Base-by-base conservation (phyloP, 1,139 yeast genomes). In the Sugiyamaella pinicola region DNA sequence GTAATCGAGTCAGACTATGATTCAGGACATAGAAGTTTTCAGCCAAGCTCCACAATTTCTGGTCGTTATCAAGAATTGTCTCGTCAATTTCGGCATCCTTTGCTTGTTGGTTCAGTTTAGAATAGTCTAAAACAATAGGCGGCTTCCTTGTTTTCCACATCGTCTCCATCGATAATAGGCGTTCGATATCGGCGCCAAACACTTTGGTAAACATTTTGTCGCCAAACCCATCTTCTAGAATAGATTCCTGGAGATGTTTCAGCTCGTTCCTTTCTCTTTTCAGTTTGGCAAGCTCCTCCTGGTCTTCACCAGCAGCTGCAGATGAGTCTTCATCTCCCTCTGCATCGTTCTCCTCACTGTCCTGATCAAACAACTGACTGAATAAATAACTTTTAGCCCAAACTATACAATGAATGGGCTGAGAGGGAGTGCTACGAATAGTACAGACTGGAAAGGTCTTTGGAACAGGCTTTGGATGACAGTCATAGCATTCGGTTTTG, bases 351-450 rank as follows among this genome's bases (percentile, higher is more conserved):
- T 54, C 65, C 28, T 59, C 72, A 12, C 67, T 69, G 10, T 68
- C 72, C 13, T 77, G 77, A 22, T 75, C 91, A 69, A 90, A 93
- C 51, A 95, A 74, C 66, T 90, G 96, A 37, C 81, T 77, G 65
- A 91, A 90, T 51, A 95, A 72, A 66, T 88, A 95, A 63, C 87
- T 89, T 65, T 95, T 95, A 12, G 98, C 96, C 99, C 99, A 95
- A 0, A 95, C 96, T 39, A 95, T 85, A 67, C 97, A 89, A 66
- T 95, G 99, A 8, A 93, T 85, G 0, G 98, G 98, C 66, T 86
- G 91, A 0, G 96, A 88, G 0, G 99, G 99, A 0, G 99, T 93
- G 8, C 96, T 88, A 59, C 99, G 77, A 53, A 95, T 95, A 0
- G 99, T 95, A 68, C 99, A 95, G 2, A 95, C 96, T 0, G 99